Evolutionary conservation across 768 basidiomycete genomes (phyloP), one percentile per base, ranked within the genome.

Genomic region (Suillus subluteus): DNA sequence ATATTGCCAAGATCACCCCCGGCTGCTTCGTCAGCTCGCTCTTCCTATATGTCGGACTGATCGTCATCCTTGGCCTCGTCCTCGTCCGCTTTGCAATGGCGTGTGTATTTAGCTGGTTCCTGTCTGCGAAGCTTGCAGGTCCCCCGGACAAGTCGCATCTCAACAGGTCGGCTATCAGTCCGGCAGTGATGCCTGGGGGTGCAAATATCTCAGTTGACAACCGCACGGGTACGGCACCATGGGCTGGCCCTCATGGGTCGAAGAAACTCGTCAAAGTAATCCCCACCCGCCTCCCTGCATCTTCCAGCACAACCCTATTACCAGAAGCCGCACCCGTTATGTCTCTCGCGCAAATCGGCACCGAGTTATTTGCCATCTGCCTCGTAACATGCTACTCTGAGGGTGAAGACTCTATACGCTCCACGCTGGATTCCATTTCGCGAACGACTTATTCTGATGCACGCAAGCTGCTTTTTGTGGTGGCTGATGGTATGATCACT

Each of bases 401-500:
- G 79, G 96, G 96, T 59, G 93, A 95, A 78, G 95, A 96, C 44
- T 95, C 94, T 1, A 82, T 99, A 72, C 85, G 94, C 66, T 91
- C 90, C 2, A 99, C 98, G 0, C 84, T 98, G 63, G 98, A 99
- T 77, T 93, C 95, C 4, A 95, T 99, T 66, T 96, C 97, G 0
- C 80, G 79, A 46, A 98, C 98, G 4, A 90, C 85, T 4, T 99
- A 99, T 77, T 94, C 95, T 6, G 98, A 99, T 79, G 82, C 88
- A 50, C 85, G 98, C 66, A 99, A 99, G 75, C 82, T 99, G 26
- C 78, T 99, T 58, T 96, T 98, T 76, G 83, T 99, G 65, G 91
- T 99, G 13, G 96, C 96, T 58, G 98, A 99, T 76, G 98, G 98
- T 1, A 98, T 99, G 95, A 96, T 99, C 70, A 99, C 97, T 0